Conservation (phyloP, 257 asterid species). For the Linderniella brevidens region DNA sequence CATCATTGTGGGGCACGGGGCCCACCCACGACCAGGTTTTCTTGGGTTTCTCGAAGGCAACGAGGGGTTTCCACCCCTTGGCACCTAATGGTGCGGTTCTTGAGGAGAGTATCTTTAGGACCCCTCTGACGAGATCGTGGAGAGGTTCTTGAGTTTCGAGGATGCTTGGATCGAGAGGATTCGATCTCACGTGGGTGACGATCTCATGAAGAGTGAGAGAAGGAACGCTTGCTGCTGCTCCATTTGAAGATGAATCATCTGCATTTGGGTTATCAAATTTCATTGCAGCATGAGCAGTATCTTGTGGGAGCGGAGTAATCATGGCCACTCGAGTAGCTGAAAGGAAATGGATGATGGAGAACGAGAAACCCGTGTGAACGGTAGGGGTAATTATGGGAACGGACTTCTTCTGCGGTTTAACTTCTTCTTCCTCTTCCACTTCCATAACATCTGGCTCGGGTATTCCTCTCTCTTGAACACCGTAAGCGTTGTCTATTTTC, state of each 20-base stretch:
- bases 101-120: slow-evolving; percentile 71
- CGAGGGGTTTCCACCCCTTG: slow-evolving; percentile 96
- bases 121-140: slow-evolving; percentile 93
- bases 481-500: slow-evolving; percentile 32
- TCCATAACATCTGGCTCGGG: slow-evolving; percentile 32
- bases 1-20: slow-evolving; percentile 42
- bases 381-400: slow-evolving; percentile 72
- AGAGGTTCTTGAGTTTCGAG: slow-evolving; percentile 98
- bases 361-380: slow-evolving; percentile 75
- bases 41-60: slow-evolving; percentile 52
- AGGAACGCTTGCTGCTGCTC: slow-evolving; percentile 37
- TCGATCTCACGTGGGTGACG: slow-evolving; percentile 69
- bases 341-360: slow-evolving; percentile 91
- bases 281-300: slow-evolving; percentile 33
- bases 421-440: slow-evolving; percentile 39
- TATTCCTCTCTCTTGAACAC: slow-evolving; percentile 32
- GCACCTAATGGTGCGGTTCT: slow-evolving; percentile 96
- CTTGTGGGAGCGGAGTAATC: slow-evolving; percentile 63
- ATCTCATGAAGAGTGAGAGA: slow-evolving; percentile 69
- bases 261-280: slow-evolving; percentile 22
- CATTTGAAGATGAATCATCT: slow-evolving; percentile 22
- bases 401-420: slow-evolving; percentile 58
- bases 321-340: slow-evolving; percentile 83
- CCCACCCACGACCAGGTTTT: slow-evolving; percentile 97
- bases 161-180: slow-evolving; percentile 87